These are phyloP conservation scores for Fistulinella staudtii DNA, from an alignment of 1,284 basidiomycete species.

Conservation along the genomic window DNA sequence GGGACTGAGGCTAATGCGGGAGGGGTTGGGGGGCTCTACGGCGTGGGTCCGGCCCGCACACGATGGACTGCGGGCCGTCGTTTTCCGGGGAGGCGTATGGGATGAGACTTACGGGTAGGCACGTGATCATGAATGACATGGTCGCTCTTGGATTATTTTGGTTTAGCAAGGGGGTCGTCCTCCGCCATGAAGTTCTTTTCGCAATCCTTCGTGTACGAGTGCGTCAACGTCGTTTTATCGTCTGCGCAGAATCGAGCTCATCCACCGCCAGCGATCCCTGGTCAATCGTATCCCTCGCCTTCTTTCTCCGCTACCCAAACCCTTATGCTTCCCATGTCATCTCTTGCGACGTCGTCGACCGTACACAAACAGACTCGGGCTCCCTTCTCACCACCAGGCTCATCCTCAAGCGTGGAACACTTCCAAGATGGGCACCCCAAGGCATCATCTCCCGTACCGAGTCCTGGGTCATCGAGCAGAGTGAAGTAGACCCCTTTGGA, in stretches of 20 bases:
- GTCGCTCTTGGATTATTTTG: too few relatives aligned
- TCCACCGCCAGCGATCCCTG: conserved; percentile 68
- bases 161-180: too few relatives aligned
- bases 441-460: conserved; percentile 73
- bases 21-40: conserved; percentile 41
- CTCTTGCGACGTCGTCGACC: conserved; percentile 91
- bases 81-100: conserved; percentile 41
- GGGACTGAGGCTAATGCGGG: conserved; percentile 41
- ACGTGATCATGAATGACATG: too few relatives aligned
- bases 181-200: conserved; percentile 78
- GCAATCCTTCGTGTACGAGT: conserved; percentile 80
- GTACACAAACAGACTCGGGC: conserved; percentile 66
- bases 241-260: not conserved
- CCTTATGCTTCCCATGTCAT: conserved; percentile 93
- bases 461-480: conserved; percentile 89
- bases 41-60: conserved; percentile 68
- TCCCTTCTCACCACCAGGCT: conserved; percentile 86
- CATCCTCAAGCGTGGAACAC: conserved; percentile 86
- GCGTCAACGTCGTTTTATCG: conserved; percentile 30
- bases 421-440: conserved; percentile 88
- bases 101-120: conserved; percentile 59
- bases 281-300: conserved; percentile 89
- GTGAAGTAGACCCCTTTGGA: conserved; percentile 78
- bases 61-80: conserved; percentile 57
- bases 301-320: conserved; percentile 96